A percentile compares a stretch with the other conserved stretches of the same genome.
Conservation (phyloP, 257 asterid genomes). For the Parsonsia alboflavescens region DNA sequence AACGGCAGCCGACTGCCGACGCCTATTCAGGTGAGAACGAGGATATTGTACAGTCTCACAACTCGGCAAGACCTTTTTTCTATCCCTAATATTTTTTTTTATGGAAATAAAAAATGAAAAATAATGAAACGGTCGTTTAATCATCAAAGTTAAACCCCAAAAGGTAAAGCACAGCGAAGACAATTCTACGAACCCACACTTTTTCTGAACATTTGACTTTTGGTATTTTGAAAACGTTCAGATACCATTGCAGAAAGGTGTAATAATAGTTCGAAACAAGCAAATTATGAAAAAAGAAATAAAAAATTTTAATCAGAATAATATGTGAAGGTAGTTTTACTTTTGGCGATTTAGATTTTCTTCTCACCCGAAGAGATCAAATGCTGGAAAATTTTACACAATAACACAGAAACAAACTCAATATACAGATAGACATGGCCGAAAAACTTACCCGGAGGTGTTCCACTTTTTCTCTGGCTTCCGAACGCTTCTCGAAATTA, state of each 20-base stretch:
- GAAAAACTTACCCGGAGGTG: slow-evolving; percentile 54
- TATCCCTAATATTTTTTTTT: background rate
- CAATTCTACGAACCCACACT: background rate
- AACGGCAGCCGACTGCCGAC: background rate
- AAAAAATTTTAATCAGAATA: background rate
- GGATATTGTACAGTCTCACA: background rate
- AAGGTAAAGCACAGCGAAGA: background rate
- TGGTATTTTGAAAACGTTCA: background rate
- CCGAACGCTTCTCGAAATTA: slow-evolving; percentile 60
- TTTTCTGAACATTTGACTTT: background rate
- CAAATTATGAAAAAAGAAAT: background rate
- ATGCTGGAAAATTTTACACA: background rate
- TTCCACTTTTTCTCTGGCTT: slow-evolving; percentile 53
- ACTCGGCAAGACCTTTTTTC: background rate
- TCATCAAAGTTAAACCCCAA: background rate
- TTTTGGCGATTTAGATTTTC: background rate
- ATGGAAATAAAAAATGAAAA: background rate
- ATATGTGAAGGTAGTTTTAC: background rate
- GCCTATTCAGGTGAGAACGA: background rate
- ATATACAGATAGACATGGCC: background rate
- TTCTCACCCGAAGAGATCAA: background rate
- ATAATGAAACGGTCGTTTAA: background rate
- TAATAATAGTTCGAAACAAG: background rate
- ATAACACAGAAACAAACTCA: slow-evolving; percentile 5
- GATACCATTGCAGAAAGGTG: background rate